phyloP scores from a whole-genome alignment of 2,329 filamentous ascomycete species.

The Botrytis sinoallii region DNA sequence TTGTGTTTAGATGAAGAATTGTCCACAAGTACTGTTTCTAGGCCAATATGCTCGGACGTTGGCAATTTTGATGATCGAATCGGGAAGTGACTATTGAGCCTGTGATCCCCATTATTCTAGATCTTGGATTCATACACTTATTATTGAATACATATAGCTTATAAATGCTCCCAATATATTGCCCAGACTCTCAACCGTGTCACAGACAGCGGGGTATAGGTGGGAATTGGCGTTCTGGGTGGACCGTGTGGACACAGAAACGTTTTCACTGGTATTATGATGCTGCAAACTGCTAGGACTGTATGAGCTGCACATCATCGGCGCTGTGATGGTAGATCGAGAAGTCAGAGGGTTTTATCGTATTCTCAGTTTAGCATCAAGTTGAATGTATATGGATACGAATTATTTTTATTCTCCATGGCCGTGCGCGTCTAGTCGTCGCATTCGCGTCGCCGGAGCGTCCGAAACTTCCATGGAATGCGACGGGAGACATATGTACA shows the following conservation, averaged over 20 bases:
- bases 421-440: not conserved
- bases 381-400: not conserved
- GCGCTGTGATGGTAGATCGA: not conserved
- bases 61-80: not conserved
- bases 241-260: not conserved
- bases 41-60: not conserved
- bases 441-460: not conserved
- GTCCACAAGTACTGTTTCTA: not conserved
- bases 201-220: not conserved
- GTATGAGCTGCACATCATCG: not conserved
- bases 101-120: not conserved
- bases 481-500: not conserved
- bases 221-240: not conserved
- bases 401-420: not conserved
- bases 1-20: not conserved
- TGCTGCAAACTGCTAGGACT: not conserved
- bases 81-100: not conserved
- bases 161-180: not conserved
- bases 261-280: not conserved
- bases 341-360: not conserved
- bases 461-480: not conserved
- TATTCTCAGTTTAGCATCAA: not conserved
- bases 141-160: not conserved
- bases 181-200: not conserved
- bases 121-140: not conserved